A percentile compares a stretch with the other conserved stretches of the same genome.
phyloP scores from a whole-genome alignment of 2,329 filamentous ascomycete species.

The Fusarium sp. region DNA sequence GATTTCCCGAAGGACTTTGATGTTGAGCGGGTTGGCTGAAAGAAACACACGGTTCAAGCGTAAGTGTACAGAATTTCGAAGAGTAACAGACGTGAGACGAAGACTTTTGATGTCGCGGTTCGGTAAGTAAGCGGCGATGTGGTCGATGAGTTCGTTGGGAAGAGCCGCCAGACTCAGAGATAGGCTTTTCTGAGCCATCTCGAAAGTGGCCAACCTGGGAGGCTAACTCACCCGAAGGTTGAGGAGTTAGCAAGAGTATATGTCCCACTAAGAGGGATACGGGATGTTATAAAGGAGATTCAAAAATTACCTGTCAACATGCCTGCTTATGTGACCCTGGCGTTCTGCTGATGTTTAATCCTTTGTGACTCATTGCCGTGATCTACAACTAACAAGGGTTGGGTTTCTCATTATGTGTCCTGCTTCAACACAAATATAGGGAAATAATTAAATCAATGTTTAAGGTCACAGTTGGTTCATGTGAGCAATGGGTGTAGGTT shows the following conservation, averaged over 20 bases:
- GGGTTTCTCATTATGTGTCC: too few relatives aligned
- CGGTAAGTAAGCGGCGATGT: not conserved
- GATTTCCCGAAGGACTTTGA: constrained; percentile 56
- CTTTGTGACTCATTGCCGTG: not conserved
- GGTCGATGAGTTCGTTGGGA: constrained; percentile 3
- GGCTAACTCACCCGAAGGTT: not conserved
- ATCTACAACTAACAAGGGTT: not conserved
- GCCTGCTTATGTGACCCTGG: not conserved
- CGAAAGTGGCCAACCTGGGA: not conserved
- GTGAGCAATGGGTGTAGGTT: too few relatives aligned
- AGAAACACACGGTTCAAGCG: constrained; percentile 54
- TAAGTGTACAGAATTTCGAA: not conserved
- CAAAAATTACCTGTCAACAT: not conserved
- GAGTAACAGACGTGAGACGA: not conserved
- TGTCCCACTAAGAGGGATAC: not conserved
- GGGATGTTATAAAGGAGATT: not conserved
- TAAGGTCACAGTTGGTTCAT: too few relatives aligned
- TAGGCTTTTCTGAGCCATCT: not conserved
- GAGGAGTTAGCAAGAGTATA: not conserved
- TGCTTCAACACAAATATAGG: too few relatives aligned
- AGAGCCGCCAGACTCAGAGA: not conserved
- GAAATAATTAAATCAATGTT: too few relatives aligned
- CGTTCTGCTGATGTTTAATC: not conserved
- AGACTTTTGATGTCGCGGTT: constrained; percentile 28
- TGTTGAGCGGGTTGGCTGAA: constrained; percentile 56